A percentile compares a stretch with the other conserved stretches of the same genome.
These are phyloP conservation scores for Aspergillus neotritici DNA, from an alignment of 2,329 filamentous ascomycete genomes.

Conservation along the genomic window DNA sequence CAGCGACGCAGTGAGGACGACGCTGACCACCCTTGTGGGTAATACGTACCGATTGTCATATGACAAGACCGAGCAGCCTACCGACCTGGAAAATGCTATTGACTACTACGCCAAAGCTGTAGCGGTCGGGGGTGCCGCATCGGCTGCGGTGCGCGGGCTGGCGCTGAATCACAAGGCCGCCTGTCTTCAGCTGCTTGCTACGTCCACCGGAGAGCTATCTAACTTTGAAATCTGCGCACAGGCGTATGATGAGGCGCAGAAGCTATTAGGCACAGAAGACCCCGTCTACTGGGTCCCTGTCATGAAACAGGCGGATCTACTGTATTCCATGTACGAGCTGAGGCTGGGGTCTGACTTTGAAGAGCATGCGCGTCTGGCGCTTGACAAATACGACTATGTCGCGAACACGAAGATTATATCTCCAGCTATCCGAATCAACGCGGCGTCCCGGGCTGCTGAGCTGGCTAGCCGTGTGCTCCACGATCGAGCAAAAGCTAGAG, in stretches of 20 bases:
- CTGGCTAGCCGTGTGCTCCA: neutral
- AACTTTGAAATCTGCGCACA: neutral
- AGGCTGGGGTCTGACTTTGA: neutral
- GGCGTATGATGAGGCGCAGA: neutral
- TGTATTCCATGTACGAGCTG: neutral
- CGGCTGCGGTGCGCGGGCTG: neutral
- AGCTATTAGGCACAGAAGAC: neutral
- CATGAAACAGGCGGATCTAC: neutral
- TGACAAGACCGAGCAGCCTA: neutral
- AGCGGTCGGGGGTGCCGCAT: neutral
- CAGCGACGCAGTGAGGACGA: neutral
- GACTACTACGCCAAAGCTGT: neutral
- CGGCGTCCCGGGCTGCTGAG: neutral
- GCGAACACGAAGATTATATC: neutral
- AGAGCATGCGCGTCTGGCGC: neutral
- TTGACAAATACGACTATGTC: neutral
- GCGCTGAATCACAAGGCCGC: slow-evolving; percentile 1
- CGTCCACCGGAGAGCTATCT: neutral
- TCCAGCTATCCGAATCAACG: neutral
- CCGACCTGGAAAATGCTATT: slow-evolving; percentile 1
- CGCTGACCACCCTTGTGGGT: neutral
- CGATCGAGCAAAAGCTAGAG: slow-evolving; percentile 1
- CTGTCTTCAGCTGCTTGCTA: neutral
- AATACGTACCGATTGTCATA: neutral
- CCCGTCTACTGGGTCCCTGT: neutral